Base-by-base conservation (phyloP, 225 moss, liverwort and hornwort genomes). In the Physcomitrellopsis africana region DNA sequence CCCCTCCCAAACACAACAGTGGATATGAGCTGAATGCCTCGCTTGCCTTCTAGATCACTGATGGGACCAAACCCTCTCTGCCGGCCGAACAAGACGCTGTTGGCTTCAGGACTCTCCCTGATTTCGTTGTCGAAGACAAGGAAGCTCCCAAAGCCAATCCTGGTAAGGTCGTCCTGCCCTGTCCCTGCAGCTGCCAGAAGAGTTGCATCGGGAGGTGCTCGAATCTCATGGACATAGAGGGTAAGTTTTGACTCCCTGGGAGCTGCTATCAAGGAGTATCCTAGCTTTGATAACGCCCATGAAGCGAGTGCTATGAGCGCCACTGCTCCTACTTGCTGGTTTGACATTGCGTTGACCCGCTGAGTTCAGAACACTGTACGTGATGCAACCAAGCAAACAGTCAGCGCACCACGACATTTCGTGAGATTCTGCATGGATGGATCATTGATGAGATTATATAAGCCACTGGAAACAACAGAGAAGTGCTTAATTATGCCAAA, bases 71-170 rank as follows among this genome's bases (percentile, higher is more conserved):
- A 85, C 8, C 88, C 88, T 37, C 88, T 55, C 16, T 81, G 19
- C 49, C 88, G 80, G 29, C 85, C 88, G 0, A 88, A 65, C 73
- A 88, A 49, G 48, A 2, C 53, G 9, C 78, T 83, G 51, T n/a
- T 69, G 60, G 73, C 80, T 26, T 85, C 88, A 1, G 83, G 81
- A 3, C 88, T 55, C n/a, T 88, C 88, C 42, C 88, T 65, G 41
- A 88, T 43, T 65, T 88, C 88, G 27, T 88, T 85, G 73, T 88
- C 88, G 16, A 88, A 83, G 52, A 88, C 88, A 14, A 88, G 60
- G 17, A 88, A 88, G 76, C 88, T 88, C 10, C 88, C 88, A 47
- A 88, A 88, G 24, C 88, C 88, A 54, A 88, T 88, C 62, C 71
- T 46, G 11, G 88, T 88, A 51, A 88, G 23, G 67, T 88, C 85